A percentile compares a stretch with the other conserved stretches of the same genome.
phyloP scores from a whole-genome alignment of 164 flowering plant species.

The Nymphaea colorata region DNA sequence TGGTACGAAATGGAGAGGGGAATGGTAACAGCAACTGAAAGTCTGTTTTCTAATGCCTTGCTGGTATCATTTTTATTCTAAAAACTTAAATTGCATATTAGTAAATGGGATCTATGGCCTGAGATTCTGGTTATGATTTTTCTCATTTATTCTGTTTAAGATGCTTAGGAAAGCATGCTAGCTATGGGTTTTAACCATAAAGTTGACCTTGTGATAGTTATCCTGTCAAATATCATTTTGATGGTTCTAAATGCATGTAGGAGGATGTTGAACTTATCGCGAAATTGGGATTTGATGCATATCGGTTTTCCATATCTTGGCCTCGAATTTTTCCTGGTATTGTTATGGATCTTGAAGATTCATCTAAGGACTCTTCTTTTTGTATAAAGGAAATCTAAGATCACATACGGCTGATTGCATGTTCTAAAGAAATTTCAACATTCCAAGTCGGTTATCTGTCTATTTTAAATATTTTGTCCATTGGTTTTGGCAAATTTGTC shows the following conservation, averaged over 20 bases:
- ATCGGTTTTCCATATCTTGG: constrained; percentile 94
- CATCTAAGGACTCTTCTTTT: background rate
- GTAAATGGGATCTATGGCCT: no score
- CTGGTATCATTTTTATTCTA: no score
- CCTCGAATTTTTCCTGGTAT: constrained; percentile 88
- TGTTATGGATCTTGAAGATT: background rate
- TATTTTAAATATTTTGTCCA: no score
- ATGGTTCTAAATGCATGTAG: constrained; percentile 24
- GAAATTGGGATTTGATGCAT: constrained; percentile 75
- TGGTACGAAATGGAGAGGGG: no score
- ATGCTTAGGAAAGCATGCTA: background rate
- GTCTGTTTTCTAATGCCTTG: no score
- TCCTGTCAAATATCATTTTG: background rate
- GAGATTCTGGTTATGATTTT: background rate
- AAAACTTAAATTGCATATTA: no score
- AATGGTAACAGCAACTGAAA: no score
- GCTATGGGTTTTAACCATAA: background rate
- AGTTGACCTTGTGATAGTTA: background rate
- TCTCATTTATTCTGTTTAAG: background rate
- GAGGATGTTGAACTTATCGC: constrained; percentile 80
- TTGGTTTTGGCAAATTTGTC: no score
- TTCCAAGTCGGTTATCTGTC: no score
- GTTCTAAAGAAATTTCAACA: no score
- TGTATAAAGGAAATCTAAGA: background rate
- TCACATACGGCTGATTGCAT: no score